Percentiles rank a stretch among this genome's conserved stretches.
Evolutionary conservation across 2,329 filamentous ascomycete species (phyloP).

Genomic region (Hymenoscyphus salicellus): DNA sequence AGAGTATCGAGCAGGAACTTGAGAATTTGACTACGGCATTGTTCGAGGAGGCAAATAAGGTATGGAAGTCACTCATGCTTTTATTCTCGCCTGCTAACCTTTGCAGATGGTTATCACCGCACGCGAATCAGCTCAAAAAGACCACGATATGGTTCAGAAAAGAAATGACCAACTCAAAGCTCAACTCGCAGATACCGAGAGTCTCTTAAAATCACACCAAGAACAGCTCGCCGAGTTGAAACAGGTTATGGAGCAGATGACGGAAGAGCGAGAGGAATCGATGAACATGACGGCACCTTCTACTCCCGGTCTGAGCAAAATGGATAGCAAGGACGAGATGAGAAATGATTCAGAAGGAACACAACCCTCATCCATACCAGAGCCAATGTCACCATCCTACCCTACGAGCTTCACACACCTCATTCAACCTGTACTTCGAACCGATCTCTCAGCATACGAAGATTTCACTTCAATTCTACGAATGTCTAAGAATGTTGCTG

Average conservation of each 20-base stretch:
- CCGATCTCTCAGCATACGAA: constrained; percentile 74
- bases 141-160: constrained; percentile 75
- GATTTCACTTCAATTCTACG: constrained; percentile 80
- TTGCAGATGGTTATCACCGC: constrained; percentile 89
- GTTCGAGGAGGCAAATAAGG: constrained; percentile 96
- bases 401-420: constrained; percentile 77
- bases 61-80: constrained; percentile 37
- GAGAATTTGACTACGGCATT: constrained; percentile 86
- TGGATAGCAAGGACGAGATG: constrained; percentile 56
- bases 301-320: constrained; percentile 71
- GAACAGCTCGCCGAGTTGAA: constrained; percentile 92
- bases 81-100: constrained; percentile 69
- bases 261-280: constrained; percentile 67
- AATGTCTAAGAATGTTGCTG: constrained; percentile 57
- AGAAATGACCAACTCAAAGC: constrained; percentile 84
- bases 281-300: constrained; percentile 67
- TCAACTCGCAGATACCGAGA: constrained; percentile 83
- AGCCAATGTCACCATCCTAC: constrained; percentile 51
- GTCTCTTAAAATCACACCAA: constrained; percentile 81
- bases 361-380: constrained; percentile 35
- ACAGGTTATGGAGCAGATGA: constrained; percentile 85
- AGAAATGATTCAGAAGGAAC: constrained; percentile 36
- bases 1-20: constrained; percentile 85
- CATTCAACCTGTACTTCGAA: constrained; percentile 77
- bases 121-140: constrained; percentile 81